phyloP scores from a whole-genome alignment of 257 asterid species.

The Phtheirospermum japonicum region DNA sequence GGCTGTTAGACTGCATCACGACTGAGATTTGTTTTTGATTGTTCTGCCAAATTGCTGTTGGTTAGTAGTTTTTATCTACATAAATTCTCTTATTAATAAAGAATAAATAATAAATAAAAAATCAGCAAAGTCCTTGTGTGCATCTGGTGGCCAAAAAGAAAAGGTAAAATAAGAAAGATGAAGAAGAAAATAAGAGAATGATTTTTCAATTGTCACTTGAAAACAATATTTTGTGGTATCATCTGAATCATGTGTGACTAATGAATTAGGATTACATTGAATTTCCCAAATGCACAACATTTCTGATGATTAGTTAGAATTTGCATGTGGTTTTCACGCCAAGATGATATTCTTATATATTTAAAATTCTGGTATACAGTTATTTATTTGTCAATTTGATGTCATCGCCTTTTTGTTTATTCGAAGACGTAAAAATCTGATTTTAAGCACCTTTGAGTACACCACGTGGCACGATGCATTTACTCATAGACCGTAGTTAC shows the following conservation, averaged over 20 bases:
- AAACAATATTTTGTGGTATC: no score
- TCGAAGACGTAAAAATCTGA: no score
- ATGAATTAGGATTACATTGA: background rate
- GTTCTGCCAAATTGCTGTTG: slow-evolving; percentile 3
- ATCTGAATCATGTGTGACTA: no score
- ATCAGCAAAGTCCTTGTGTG: no score
- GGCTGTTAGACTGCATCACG: background rate
- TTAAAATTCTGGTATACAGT: slow-evolving; percentile 23
- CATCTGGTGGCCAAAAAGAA: background rate
- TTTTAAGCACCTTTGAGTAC: no score
- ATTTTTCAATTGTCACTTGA: no score
- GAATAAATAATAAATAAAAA: no score
- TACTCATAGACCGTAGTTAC: no score
- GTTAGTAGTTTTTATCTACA: slow-evolving; percentile 4
- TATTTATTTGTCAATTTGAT: slow-evolving; percentile 22
- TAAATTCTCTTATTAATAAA: no score
- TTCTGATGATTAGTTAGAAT: background rate
- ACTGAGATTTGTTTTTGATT: slow-evolving; percentile 19
- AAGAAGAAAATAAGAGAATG: background rate
- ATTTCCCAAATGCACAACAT: background rate
- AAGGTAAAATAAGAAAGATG: background rate
- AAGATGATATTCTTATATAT: no score
- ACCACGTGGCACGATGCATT: no score
- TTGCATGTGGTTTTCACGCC: slow-evolving; percentile 19
- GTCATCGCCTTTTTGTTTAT: background rate